Evolutionary conservation across 176 grass and related monocot species (phyloP), one percentile per base, ranked within the genome.

Genomic region (Secale cereale): DNA sequence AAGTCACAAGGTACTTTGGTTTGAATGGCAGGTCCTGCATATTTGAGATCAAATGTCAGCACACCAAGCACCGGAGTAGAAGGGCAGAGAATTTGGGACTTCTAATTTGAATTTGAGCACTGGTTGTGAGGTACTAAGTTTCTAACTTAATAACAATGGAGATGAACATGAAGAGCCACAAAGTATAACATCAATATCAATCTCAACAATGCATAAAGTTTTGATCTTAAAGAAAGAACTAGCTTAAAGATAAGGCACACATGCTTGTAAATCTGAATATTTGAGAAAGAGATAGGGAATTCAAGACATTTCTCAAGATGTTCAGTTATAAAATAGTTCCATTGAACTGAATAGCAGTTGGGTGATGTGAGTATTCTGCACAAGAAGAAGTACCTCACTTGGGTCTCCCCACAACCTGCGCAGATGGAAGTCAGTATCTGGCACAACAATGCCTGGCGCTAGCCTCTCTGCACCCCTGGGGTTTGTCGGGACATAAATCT

Each of bases 1-100:
- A 98, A 54, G 91, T 91, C 32, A 95, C 91, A 85, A 98, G 95
- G 87, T 98, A 98, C 78, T 95, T 98, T 59, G 84, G 89, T 87
- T 90, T 92, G 67, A 91, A 88, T 31, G 92, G 87, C 63, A 95
- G 86, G 79, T 98, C 95, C 95, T 98, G 91, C 57, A 85, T 45
- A 86, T 85, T 31, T 16, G 76, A 88, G 77, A 80, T 70, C 4
- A 80, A 80, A 83, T 74, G 79, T 84, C 28, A 87, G 57, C 36
- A 89, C 25, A 19, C 10, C 66, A 83, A 83, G 26, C 3, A 82
- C 70, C 6, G 65, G 10, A 45, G 45, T 59, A 30, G 19, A 59
- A 74, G 23, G 27, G 13, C 16, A 35, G 1, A 80, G 13, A 79
- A 10, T 50, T 65, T 67, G 33, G 2, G 56, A 22, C 41, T 70